These are phyloP conservation scores for Catenaria anguillulae DNA, from an alignment of 371 early-diverging fungal species.

Conservation along the genomic window DNA sequence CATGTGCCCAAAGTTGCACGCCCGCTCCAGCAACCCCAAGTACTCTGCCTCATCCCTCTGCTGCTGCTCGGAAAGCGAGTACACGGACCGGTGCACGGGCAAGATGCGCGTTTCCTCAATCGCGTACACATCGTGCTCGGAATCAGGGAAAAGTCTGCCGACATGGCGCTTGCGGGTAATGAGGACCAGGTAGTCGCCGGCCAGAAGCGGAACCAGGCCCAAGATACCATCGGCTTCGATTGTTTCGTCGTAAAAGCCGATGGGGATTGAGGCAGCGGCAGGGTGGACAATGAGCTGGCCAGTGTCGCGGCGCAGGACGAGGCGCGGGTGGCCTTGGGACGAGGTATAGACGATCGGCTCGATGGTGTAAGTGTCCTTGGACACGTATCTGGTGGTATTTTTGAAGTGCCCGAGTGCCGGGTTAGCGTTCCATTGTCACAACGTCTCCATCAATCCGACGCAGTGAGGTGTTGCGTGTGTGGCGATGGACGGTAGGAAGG, in stretches of 20 bases:
- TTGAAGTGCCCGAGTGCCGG: no score
- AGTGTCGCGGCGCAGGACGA: background rate
- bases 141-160: slow-evolving; percentile 27
- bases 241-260: background rate
- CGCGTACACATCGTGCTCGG: slow-evolving; percentile 50
- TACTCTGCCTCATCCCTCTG: slow-evolving; percentile 58
- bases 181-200: slow-evolving; percentile 66
- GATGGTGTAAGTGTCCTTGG: slow-evolving; percentile 20
- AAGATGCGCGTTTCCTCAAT: slow-evolving; percentile 55
- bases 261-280: background rate
- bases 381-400: slow-evolving; percentile 14
- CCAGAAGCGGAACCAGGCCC: slow-evolving; percentile 18
- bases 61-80: slow-evolving; percentile 17
- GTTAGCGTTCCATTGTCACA: no score
- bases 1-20: slow-evolving; percentile 50
- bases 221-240: slow-evolving; percentile 13
- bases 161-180: slow-evolving; percentile 58
- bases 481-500: no score
- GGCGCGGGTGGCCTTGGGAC: background rate
- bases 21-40: slow-evolving; percentile 47
- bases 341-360: slow-evolving; percentile 19
- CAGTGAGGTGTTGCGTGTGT: no score
- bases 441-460: no score
- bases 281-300: background rate
- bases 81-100: slow-evolving; percentile 34